phyloP scores from a whole-genome alignment of 306 rosid genomes.

The Hippophae rhamnoides region DNA sequence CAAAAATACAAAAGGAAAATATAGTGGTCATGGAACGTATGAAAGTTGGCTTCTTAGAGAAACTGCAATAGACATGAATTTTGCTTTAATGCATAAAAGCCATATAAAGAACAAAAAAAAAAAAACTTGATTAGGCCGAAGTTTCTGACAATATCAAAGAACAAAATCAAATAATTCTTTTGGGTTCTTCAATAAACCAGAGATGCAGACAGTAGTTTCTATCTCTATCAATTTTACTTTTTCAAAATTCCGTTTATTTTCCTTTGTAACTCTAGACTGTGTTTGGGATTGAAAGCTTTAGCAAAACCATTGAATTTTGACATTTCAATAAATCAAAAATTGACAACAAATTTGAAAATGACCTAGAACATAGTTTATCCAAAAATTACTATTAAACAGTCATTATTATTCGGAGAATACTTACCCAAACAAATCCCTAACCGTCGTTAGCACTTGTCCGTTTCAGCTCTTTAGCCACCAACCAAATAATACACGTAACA shows the following conservation, averaged over 20 bases:
- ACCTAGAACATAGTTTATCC: too few species aligned
- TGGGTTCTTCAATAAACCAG: neutral
- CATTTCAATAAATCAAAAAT: too few species aligned
- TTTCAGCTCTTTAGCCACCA: neutral
- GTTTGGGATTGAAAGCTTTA: conserved; percentile 28
- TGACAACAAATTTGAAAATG: too few species aligned
- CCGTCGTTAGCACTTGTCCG: conserved; percentile 17
- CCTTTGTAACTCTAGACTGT: neutral
- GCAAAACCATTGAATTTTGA: too few species aligned
- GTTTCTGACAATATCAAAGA: conserved; percentile 11
- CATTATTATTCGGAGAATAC: conserved; percentile 69
- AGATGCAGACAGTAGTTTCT: too few species aligned
- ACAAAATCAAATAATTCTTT: neutral
- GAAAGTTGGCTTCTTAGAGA: conserved; percentile 28
- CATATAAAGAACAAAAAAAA: conserved; percentile 18
- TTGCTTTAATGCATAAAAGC: conserved; percentile 35
- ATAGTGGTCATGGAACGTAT: conserved; percentile 24
- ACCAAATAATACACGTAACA: neutral
- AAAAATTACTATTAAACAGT: conserved; percentile 6
- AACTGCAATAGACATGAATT: conserved; percentile 19
- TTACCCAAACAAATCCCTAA: conserved; percentile 38
- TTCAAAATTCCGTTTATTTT: too few species aligned
- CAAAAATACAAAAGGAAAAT: conserved; percentile 34
- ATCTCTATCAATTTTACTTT: too few species aligned
- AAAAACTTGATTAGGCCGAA: conserved; percentile 8